phyloP scores from a whole-genome alignment of 805 yeast genomes.

The Starmerella davenportii region DNA sequence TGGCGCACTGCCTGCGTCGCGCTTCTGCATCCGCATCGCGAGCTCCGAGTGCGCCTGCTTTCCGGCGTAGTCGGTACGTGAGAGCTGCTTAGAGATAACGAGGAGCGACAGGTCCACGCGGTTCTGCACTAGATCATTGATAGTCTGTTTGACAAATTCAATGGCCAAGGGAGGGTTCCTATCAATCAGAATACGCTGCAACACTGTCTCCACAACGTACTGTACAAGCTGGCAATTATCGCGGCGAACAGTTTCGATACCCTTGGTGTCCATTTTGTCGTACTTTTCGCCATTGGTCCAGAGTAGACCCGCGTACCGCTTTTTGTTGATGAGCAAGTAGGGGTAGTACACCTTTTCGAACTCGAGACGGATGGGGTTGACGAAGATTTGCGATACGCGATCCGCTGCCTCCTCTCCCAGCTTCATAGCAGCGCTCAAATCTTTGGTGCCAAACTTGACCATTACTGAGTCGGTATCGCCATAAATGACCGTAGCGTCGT shows the following conservation, averaged over 20 bases:
- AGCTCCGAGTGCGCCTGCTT: conserved; percentile 95
- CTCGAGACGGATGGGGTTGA: conserved; percentile 79
- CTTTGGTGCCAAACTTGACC: conserved; percentile 85
- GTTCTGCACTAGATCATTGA: conserved; percentile 79
- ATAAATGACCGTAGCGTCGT: conserved; percentile 78
- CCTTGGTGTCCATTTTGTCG: conserved; percentile 96
- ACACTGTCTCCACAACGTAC: conserved; percentile 79
- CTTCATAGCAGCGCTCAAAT: conserved; percentile 68
- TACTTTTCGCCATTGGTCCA: conserved; percentile 88
- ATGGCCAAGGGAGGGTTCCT: conserved; percentile 76
- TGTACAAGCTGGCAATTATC: conserved; percentile 93
- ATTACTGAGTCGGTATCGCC: conserved; percentile 99
- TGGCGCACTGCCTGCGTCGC: conserved; percentile 97
- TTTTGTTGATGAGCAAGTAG: conserved; percentile 79
- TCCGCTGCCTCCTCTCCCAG: conserved; percentile 90
- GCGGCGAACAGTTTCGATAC: conserved; percentile 94
- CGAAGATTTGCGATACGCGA: conserved; percentile 58
- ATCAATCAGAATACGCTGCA: conserved; percentile 69
- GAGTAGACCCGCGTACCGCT: conserved; percentile 89
- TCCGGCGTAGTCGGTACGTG: conserved; percentile 79
- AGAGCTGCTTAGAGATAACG: conserved; percentile 82
- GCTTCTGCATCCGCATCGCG: conserved; percentile 85
- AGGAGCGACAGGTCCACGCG: conserved; percentile 80
- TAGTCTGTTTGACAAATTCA: conserved; percentile 64
- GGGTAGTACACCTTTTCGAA: conserved; percentile 96